Evolutionary conservation across 2,329 filamentous ascomycete genomes (phyloP).

Genomic region (Fusarium siculi): DNA sequence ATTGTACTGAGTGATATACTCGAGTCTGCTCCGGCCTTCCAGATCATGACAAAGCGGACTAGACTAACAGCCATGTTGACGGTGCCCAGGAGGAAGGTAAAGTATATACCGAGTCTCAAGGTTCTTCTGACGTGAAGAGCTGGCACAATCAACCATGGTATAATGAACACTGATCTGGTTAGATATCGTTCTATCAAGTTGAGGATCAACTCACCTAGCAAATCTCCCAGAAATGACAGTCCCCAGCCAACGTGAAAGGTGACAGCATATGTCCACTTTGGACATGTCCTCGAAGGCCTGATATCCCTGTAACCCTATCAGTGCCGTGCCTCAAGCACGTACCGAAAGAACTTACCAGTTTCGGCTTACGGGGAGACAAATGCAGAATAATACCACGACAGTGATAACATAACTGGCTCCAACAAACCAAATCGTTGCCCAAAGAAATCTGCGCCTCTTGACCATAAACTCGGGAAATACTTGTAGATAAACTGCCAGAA

Average conservation of each 20-base stretch:
- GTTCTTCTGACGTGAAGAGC: conserved; percentile 2
- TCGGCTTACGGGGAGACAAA: conserved; percentile 7
- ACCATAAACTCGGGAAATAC: conserved; percentile 24
- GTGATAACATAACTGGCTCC: not conserved
- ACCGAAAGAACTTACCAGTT: conserved; percentile 1
- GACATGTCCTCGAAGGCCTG: not conserved
- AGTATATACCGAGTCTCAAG: conserved; percentile 28
- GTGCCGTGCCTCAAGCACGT: fast-evolving
- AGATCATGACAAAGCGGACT: conserved; percentile 21
- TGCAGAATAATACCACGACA: not conserved
- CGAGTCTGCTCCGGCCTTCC: conserved; percentile 10
- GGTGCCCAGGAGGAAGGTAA: conserved; percentile 26
- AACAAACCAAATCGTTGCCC: conserved; percentile 6
- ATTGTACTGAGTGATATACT: conserved; percentile 21
- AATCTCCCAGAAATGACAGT: conserved; percentile 17
- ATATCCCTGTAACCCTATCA: not conserved
- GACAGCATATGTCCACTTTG: not conserved
- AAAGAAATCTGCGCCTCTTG: conserved; percentile 22
- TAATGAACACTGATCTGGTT: not conserved
- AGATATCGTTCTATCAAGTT: fast-evolving
- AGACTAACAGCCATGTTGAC: conserved; percentile 32
- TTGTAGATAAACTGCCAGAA: conserved; percentile 28
- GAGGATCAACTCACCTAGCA: not conserved
- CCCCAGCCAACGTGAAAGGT: conserved; percentile 28
- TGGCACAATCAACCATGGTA: conserved; percentile 31